Percentiles rank a stretch among this genome's conserved stretches.
Evolutionary conservation across 2,329 filamentous ascomycete genomes (phyloP).

Genomic region (Beauveria bassiana): DNA sequence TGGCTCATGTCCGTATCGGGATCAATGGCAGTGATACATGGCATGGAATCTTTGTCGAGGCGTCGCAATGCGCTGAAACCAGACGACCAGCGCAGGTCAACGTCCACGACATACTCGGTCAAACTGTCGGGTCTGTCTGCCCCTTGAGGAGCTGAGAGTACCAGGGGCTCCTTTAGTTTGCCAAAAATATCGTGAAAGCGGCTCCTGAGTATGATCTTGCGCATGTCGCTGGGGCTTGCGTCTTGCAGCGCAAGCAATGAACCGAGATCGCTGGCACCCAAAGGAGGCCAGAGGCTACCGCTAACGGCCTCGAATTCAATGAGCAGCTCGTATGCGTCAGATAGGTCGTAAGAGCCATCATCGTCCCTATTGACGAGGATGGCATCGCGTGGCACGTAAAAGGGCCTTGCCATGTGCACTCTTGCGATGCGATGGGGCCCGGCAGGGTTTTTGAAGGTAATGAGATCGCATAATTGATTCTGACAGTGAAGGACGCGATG

Average conservation of each 20-base stretch:
- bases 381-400: conserved; percentile 44
- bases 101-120: conserved; percentile 41
- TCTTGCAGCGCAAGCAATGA: background rate
- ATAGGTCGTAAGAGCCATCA: conserved; percentile 38
- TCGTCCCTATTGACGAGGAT: conserved; percentile 42
- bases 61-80: conserved; percentile 28
- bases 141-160: conserved; percentile 20
- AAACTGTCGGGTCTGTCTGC: conserved; percentile 17
- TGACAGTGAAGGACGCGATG: conserved; percentile 42
- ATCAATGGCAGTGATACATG: conserved; percentile 36
- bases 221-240: conserved; percentile 15
- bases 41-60: conserved; percentile 34
- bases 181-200: conserved; percentile 34
- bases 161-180: conserved; percentile 29
- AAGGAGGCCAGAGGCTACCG: conserved; percentile 44
- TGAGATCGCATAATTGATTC: conserved; percentile 46
- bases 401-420: conserved; percentile 40
- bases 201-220: conserved; percentile 32
- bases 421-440: conserved; percentile 39
- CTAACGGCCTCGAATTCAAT: conserved; percentile 46
- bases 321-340: conserved; percentile 41
- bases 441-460: conserved; percentile 39
- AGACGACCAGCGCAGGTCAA: conserved; percentile 40
- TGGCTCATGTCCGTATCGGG: conserved; percentile 23
- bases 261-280: conserved; percentile 22